Base-by-base conservation (phyloP, 768 basidiomycete species). In the Pisolithus microcarpus region DNA sequence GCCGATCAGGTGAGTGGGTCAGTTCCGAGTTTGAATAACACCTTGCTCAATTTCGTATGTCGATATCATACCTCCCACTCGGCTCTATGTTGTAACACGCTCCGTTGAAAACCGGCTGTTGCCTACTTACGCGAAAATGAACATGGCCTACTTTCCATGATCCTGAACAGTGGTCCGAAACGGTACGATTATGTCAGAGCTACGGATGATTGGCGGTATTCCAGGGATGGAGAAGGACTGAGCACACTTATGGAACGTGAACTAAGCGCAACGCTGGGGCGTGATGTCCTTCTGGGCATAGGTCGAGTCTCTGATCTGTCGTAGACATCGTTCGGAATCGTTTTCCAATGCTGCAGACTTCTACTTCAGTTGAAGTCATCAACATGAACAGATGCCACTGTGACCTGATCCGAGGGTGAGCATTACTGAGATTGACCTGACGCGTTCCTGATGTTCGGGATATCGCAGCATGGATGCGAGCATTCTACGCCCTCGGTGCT, bases 91-190 rank as follows among this genome's bases (percentile, higher is more conserved):
- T 34, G 21, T 10, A 26, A 23, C 24, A 21, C 30, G 13, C n/a
- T 44, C 26, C 43, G 42, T 5, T 43, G 43, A 18, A 28, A 43
- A 11, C 16, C 9, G 5, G 16, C 21, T 43, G 39, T 40, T 19
- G 18, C 18, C 3, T 19, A 16, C 19, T 39, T 39, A 39, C 38
- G 38, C 15, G 38, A 39, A 16, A 8, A 13, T 39, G 38, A 19
- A 16, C 18, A 38, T 38, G 19, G 7, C 15, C 38, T 26, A 7
- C 43, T 28, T 44, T 24, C 40, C 30, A 13, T 15, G 24, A 44
- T 44, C n/a, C n/a, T 26, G 30, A 19, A 31, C 60, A 95, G 93
- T 60, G 93, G 93, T 9, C 93, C 93, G 16, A 94, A 94, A 70
- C 82, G 93, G 26, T 96, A 91, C 60, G 91, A 94, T 67, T 93